Conservation (phyloP, 306 rosid genomes). For the Erythrophleum fordii region DNA sequence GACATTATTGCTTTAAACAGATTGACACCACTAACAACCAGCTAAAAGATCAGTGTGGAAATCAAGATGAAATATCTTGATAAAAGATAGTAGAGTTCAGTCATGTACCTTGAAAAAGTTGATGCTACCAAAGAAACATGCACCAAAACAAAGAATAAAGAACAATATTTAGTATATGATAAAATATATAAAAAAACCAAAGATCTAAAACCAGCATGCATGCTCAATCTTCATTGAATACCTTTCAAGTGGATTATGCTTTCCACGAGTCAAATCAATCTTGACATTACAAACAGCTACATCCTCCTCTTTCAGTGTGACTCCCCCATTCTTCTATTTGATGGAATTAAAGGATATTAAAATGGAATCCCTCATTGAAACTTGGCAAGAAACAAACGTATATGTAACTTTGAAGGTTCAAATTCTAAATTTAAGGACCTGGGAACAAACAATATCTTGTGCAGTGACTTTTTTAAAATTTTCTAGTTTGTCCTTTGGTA, state of each 20-base stretch:
- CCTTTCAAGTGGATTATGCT: slow-evolving; percentile 88
- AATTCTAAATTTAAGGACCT: slow-evolving; percentile 52
- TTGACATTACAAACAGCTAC: slow-evolving; percentile 76
- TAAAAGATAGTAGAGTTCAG: slow-evolving; percentile 25
- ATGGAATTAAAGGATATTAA: slow-evolving; percentile 31
- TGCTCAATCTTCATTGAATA: slow-evolving; percentile 42
- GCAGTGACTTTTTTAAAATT: slow-evolving; percentile 84
- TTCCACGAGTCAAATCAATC: slow-evolving; percentile 97
- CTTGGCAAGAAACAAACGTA: slow-evolving; percentile 34
- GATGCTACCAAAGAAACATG: slow-evolving; percentile 68
- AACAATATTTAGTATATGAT: slow-evolving; percentile 14
- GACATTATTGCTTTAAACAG: neutral
- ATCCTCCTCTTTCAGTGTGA: slow-evolving; percentile 78
- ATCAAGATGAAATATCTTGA: slow-evolving; percentile 9
- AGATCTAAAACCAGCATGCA: slow-evolving; percentile 9
- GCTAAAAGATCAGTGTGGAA: neutral
- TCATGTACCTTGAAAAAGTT: slow-evolving; percentile 81
- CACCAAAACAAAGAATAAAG: slow-evolving; percentile 41
- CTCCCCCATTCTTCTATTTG: slow-evolving; percentile 79
- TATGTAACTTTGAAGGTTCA: slow-evolving; percentile 23
- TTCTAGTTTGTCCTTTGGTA: slow-evolving; percentile 80
- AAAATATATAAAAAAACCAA: slow-evolving; percentile 29
- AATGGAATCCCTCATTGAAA: neutral
- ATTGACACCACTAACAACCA: slow-evolving; percentile 19
- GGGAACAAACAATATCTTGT: slow-evolving; percentile 91